These are phyloP conservation scores for Vaccinium corymbosum DNA, from an alignment of 148 eudicot genomes.

Conservation along the genomic window DNA sequence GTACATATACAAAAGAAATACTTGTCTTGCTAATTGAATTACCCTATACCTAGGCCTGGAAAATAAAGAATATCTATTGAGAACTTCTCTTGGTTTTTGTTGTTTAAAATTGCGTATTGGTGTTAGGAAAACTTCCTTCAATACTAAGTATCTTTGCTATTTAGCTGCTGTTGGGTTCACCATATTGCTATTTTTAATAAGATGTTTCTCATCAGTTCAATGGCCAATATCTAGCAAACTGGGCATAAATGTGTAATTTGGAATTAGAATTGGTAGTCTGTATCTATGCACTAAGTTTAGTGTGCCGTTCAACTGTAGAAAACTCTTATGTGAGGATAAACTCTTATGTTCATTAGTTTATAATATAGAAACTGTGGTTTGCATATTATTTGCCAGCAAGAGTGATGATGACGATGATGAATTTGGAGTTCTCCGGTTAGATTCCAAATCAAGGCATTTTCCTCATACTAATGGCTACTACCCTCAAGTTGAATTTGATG, in stretches of 20 bases:
- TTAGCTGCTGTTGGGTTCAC: neutral
- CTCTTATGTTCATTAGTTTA: neutral
- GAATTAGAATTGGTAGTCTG: neutral
- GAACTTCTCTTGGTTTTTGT: neutral
- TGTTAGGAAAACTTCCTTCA: neutral
- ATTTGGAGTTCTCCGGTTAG: constrained; percentile 44
- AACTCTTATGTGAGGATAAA: neutral
- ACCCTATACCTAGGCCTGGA: neutral
- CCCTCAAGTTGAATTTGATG: constrained; percentile 38
- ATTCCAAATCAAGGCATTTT: constrained; percentile 33
- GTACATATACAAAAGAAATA: neutral
- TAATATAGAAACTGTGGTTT: constrained; percentile 14
- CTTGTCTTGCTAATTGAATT: neutral
- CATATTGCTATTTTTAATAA: neutral
- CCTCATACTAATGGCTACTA: constrained; percentile 49
- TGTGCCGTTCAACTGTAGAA: neutral
- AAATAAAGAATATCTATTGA: neutral
- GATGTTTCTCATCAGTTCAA: neutral
- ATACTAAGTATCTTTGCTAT: neutral
- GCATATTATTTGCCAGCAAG: constrained; percentile 38
- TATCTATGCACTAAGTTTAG: neutral
- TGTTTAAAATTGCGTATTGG: neutral
- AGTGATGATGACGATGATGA: constrained; percentile 64
- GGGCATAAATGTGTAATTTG: neutral
- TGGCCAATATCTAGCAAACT: neutral